Conservation (phyloP, 176 grass and related monocot species). For the Elymus sibiricus region DNA sequence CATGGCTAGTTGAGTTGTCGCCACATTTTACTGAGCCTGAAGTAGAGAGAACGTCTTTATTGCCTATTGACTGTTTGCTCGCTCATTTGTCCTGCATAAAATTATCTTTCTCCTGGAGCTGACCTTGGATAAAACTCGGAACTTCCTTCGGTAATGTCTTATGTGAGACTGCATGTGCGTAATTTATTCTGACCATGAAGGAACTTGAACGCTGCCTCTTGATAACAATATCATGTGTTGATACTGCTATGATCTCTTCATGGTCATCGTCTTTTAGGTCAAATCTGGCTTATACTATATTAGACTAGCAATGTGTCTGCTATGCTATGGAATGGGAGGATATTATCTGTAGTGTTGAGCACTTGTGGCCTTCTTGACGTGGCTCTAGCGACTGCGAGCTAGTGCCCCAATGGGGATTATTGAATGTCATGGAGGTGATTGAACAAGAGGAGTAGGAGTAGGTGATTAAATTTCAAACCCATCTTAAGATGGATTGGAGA, state of each 20-base stretch:
- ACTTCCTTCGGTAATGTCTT: neutral
- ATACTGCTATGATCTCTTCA: neutral
- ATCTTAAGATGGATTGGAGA: no score
- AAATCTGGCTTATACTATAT: neutral
- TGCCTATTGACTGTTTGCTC: constrained; percentile 2
- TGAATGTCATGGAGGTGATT: no score
- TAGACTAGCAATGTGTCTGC: no score
- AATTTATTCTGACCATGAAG: neutral
- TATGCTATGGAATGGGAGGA: neutral
- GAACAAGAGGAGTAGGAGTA: no score
- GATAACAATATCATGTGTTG: neutral
- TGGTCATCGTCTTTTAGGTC: neutral
- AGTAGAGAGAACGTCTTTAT: neutral
- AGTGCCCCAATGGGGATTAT: no score
- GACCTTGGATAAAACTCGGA: neutral
- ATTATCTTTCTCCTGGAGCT: neutral
- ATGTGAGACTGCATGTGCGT: neutral
- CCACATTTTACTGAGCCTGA: neutral
- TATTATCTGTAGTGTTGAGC: neutral
- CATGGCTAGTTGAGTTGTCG: constrained; percentile 24
- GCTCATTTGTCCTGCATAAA: constrained; percentile 16
- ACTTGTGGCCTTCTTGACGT: neutral
- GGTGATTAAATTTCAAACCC: no score
- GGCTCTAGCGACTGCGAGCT: no score
- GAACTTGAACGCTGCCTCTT: neutral